These are phyloP conservation scores for Ophiostoma quercus DNA, from an alignment of 2,329 filamentous ascomycete species.

Conservation along the genomic window DNA sequence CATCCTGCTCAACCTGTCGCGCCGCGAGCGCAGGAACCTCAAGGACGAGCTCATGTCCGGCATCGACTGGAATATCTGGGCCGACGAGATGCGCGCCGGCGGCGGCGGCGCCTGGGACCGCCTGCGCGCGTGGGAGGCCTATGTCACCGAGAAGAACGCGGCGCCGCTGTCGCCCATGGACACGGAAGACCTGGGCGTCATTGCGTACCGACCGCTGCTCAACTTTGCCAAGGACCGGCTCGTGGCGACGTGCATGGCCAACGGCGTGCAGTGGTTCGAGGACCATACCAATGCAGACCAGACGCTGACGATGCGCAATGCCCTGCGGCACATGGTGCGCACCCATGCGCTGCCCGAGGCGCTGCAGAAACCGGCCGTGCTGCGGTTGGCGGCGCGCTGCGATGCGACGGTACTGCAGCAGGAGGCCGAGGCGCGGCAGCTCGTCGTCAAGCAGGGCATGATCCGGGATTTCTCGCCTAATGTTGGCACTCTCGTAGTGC, in stretches of 20 bases:
- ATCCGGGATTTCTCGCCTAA: constrained; percentile 46
- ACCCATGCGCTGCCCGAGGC: constrained; percentile 61
- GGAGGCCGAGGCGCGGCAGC: constrained; percentile 48
- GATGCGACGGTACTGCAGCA: constrained; percentile 41
- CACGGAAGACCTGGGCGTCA: constrained; percentile 60
- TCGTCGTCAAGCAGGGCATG: constrained; percentile 47
- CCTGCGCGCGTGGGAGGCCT: neutral
- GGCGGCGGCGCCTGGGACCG: constrained; percentile 4
- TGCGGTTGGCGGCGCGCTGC: constrained; percentile 54
- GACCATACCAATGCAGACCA: constrained; percentile 77
- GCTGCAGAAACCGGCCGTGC: constrained; percentile 59
- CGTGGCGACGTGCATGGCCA: constrained; percentile 66
- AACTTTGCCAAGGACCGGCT: constrained; percentile 66
- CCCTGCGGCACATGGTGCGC: constrained; percentile 61
- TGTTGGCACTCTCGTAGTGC: constrained; percentile 44
- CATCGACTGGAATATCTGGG: constrained; percentile 30
- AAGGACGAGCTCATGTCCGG: constrained; percentile 27
- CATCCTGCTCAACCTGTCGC: constrained; percentile 36
- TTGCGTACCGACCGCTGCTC: constrained; percentile 64
- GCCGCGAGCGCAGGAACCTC: constrained; percentile 26
- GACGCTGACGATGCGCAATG: constrained; percentile 74
- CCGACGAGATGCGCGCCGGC: constrained; percentile 25
- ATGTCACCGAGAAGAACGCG: neutral
- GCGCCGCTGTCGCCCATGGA: constrained; percentile 31
- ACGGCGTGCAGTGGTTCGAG: constrained; percentile 69